Evolutionary conservation across 108 stramenopile genomes (phyloP), one percentile per base, ranked within the genome.

Genomic region (Pseudonitzschia pungens): DNA sequence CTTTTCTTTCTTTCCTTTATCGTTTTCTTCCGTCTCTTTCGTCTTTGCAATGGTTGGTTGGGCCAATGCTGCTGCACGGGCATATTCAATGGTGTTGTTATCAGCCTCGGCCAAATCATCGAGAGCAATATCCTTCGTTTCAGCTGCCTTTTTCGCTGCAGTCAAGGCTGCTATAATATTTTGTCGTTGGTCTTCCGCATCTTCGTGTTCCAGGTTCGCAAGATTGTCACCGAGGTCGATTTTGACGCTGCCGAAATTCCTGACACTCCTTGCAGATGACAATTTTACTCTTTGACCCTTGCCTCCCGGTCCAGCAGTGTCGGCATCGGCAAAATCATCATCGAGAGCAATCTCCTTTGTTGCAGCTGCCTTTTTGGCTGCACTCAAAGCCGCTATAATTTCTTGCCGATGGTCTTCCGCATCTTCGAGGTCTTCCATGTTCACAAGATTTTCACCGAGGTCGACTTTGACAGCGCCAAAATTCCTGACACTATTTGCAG

Each of bases 51-150:
- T 36, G 0, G 29, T 10, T 27, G 21, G 15, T 58, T 10, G 15
- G 21, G 57, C 57, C 26, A 16, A 21, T 58, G 31, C 57, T 31
- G 57, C 57, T 1, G 57, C 57, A 26, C 57, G 57, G 28, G 57
- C 9, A 58, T 31, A 26, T 58, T 22, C 53, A 54, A 6, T 15
- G 14, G 53, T 15, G 12, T 24, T 9, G 53, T 54, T 24, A 54
- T 54, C 53, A 15, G 15, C 57, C 9, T 8, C 4, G 6, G 15
- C 57, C 5, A 31, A 21, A 31, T 58, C 26, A 58, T 58, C 57
- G 14, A 0, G 9, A 0, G 7, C 0, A 58, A 31, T 3, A 26
- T 26, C 29, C 29, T 58, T 27, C 4, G 16, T 12, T 5, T 22
- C 26, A 0, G 15, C 0, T 16, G 3, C 29, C 8, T 26, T 24